Conservation (phyloP, 768 basidiomycete genomes). For the Lentinula sp. region DNA sequence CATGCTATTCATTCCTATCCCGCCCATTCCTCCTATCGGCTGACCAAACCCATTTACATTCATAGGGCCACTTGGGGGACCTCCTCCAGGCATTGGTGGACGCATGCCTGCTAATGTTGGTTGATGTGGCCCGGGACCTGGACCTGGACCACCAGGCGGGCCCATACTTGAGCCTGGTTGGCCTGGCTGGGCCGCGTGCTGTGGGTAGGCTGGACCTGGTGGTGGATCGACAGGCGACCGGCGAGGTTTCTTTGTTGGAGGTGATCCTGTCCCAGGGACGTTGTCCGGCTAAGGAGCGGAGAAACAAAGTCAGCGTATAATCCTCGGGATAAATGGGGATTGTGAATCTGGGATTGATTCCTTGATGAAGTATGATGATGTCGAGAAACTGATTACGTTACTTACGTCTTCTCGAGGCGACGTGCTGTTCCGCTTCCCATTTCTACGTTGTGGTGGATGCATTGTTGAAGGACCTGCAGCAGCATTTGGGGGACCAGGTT, state of each 20-base stretch:
- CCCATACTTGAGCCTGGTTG: slow-evolving; percentile 7
- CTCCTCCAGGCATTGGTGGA: slow-evolving; percentile 28
- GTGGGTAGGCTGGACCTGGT: slow-evolving; percentile 21
- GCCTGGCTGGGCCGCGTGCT: slow-evolving; percentile 22
- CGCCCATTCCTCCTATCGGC: slow-evolving; percentile 15
- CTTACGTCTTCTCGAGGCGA: slow-evolving; percentile 61
- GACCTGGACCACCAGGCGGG: slow-evolving; percentile 17
- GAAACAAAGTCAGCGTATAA: neutral
- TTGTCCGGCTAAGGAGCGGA: slow-evolving; percentile 34
- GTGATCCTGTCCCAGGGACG: slow-evolving; percentile 42
- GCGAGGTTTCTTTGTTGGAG: slow-evolving; percentile 53
- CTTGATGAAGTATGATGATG: slow-evolving; percentile 5
- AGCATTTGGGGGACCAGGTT: slow-evolving; percentile 28
- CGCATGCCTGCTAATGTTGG: slow-evolving; percentile 29
- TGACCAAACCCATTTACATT: slow-evolving; percentile 18
- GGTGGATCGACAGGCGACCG: slow-evolving; percentile 38
- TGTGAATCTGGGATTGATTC: neutral
- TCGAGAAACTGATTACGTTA: slow-evolving; percentile 17
- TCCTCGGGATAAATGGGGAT: slow-evolving; percentile 2
- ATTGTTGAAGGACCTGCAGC: slow-evolving; percentile 36
- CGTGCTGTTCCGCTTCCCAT: slow-evolving; percentile 51
- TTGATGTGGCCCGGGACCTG: slow-evolving; percentile 26
- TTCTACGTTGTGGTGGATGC: slow-evolving; percentile 22
- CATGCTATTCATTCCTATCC: slow-evolving; percentile 11
- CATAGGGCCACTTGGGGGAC: neutral